These are phyloP conservation scores for Symbiodinium pilosum DNA, from an alignment of 73 alveolate species.

Conservation along the genomic window DNA sequence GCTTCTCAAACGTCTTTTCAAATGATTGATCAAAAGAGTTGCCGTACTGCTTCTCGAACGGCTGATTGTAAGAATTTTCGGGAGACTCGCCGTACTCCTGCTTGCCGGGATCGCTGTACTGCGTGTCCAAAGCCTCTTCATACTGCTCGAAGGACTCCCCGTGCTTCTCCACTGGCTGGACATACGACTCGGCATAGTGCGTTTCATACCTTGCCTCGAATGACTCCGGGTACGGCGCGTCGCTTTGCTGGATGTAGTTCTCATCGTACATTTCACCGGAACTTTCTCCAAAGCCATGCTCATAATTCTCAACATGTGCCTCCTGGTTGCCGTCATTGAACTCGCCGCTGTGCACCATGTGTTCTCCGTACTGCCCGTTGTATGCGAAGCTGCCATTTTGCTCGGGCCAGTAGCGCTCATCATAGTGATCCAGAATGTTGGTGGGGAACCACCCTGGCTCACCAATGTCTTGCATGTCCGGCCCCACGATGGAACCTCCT, in stretches of 20 bases:
- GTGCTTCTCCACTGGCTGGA: neutral
- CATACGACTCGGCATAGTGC: neutral
- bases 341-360: neutral
- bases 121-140: neutral
- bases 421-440: neutral
- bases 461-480: neutral
- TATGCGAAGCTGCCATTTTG: neutral
- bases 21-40: neutral
- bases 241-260: neutral
- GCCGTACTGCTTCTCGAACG: neutral
- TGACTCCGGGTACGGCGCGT: neutral
- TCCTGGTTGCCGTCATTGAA: neutral
- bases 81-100: neutral
- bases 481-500: neutral
- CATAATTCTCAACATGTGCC: neutral
- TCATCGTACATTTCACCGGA: neutral
- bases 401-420: conserved; percentile 18
- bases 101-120: neutral
- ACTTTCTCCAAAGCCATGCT: neutral
- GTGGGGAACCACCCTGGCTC: conserved; percentile 8
- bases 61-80: neutral
- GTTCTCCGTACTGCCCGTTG: neutral
- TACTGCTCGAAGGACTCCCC: neutral
- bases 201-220: neutral
- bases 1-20: neutral